Conservation (phyloP, 2,329 filamentous ascomycete species). For the Diplodia intermedia region DNA sequence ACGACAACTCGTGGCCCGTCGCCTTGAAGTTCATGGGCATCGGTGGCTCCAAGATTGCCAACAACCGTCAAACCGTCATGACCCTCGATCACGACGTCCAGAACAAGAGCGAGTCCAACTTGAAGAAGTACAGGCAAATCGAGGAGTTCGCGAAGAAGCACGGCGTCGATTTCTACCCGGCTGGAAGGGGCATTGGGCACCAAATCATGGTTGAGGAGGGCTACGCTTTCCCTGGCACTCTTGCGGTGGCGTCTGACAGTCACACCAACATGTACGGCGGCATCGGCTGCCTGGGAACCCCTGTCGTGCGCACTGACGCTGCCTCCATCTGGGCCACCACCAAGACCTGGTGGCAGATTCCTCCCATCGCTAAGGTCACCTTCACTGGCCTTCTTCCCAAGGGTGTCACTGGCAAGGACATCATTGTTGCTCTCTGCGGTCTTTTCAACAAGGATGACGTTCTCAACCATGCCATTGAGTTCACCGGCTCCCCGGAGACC, state of each 20-base stretch:
- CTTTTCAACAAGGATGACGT: slow-evolving; percentile 88
- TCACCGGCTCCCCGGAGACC: slow-evolving; percentile 80
- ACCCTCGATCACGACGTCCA: slow-evolving; percentile 89
- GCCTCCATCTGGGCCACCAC: slow-evolving; percentile 85
- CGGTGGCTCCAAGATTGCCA: slow-evolving; percentile 74
- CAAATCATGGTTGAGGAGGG: slow-evolving; percentile 91
- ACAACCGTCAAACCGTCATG: slow-evolving; percentile 78
- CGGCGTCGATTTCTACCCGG: slow-evolving; percentile 77
- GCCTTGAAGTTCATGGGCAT: slow-evolving; percentile 83
- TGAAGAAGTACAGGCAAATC: slow-evolving; percentile 83
- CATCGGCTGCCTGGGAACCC: slow-evolving; percentile 76
- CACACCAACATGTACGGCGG: slow-evolving; percentile 88
- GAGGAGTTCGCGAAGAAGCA: slow-evolving; percentile 81
- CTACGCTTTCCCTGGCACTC: slow-evolving; percentile 82
- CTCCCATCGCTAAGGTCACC: slow-evolving; percentile 80
- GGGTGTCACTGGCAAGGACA: slow-evolving; percentile 91
- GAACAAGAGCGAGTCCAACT: slow-evolving; percentile 77
- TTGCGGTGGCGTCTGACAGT: slow-evolving; percentile 78
- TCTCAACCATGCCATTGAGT: slow-evolving; percentile 89
- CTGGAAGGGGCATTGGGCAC: slow-evolving; percentile 84
- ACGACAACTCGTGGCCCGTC: slow-evolving; percentile 83
- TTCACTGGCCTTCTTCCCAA: slow-evolving; percentile 76
- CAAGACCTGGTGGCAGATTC: slow-evolving; percentile 87
- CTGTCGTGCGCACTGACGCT: slow-evolving; percentile 86
- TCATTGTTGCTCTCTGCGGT: slow-evolving; percentile 87